Evolutionary conservation across 2,329 filamentous ascomycete species (phyloP), one percentile per base, ranked within the genome.

Genomic region (Curvularia sp.): DNA sequence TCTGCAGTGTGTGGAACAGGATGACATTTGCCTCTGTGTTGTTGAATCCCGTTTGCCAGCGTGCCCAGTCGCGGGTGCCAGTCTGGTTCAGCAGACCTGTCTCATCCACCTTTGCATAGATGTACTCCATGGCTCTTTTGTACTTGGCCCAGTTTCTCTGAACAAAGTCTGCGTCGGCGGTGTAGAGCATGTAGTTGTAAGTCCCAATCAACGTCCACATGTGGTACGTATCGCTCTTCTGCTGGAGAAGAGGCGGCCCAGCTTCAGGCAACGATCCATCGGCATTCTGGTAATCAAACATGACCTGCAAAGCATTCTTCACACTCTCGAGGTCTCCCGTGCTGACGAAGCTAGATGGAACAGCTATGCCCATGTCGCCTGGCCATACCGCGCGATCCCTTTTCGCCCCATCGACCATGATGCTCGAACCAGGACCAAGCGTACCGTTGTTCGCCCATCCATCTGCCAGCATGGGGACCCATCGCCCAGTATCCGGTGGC

Each of bases 401-500:
- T 48, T 79, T 79, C 3, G 77, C 77, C 5, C 77, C 77, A 62
- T 79, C 76, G 2, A 78, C 72, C 8, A 79, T 71, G 25, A 77
- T 71, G 7, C 72, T 69, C 1, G 66, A 64, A 1, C 71, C 74
- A 30, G 73, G 68, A 3, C 73, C 70, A 1, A 79, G 60, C 2
- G 70, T 70, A 3, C 65, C 70, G 48, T 78, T 77, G 57, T 78
- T 77, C 1, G 70, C 68, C 77, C 77, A 78, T 2, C 70, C 69
- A 8, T 60, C 53, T 3, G 51, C 54, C 2, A 64, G 59, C 56
- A 61, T 65, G 10, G 66, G 64, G 2, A 68, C 52, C 59, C 62
- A 73, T 18, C 71, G 70, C 41, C 74, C 76, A 53, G 70, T 76
- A 39, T 75, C 67, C 18, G 62, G 67, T 0, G 76, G 75, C 1